A percentile compares a stretch with the other conserved stretches of the same genome.
Evolutionary conservation across 2,329 filamentous ascomycete species (phyloP).

Genomic region (Claviceps pusilla): DNA sequence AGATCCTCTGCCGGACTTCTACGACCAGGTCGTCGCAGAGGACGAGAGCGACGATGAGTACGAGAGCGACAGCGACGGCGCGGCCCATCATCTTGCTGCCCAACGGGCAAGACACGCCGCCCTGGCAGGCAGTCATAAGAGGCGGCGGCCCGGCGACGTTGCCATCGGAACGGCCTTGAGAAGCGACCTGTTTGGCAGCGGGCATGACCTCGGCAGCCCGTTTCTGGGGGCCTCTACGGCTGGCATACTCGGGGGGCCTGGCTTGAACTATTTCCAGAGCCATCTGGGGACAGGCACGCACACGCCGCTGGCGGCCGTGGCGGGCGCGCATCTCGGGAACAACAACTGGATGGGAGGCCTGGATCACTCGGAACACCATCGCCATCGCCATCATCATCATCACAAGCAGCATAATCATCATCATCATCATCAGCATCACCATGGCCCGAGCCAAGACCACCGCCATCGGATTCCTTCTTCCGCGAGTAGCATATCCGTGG

Average conservation of each 20-base stretch:
- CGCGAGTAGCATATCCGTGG: slow-evolving; percentile 31
- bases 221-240: slow-evolving; percentile 47
- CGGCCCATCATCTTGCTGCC: slow-evolving; percentile 16
- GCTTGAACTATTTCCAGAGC: slow-evolving; percentile 69
- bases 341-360: slow-evolving; percentile 21
- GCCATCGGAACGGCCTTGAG: slow-evolving; percentile 20
- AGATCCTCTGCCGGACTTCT: slow-evolving; percentile 89
- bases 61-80: slow-evolving; percentile 17
- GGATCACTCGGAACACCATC: slow-evolving; percentile 6
- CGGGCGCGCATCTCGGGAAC: slow-evolving; percentile 40
- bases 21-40: slow-evolving; percentile 59
- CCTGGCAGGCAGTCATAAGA: neutral
- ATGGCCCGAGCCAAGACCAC: neutral
- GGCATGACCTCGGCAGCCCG: slow-evolving; percentile 34
- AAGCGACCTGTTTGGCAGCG: slow-evolving; percentile 14
- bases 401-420: neutral
- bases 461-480: slow-evolving; percentile 29
- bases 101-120: slow-evolving; percentile 3
- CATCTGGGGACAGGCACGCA: slow-evolving; percentile 63
- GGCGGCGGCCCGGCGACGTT: slow-evolving; percentile 8
- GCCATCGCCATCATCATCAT: slow-evolving; percentile 5
- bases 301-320: slow-evolving; percentile 66
- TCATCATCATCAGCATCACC: neutral
- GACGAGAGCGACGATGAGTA: slow-evolving; percentile 19
- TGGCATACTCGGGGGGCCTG: slow-evolving; percentile 56